phyloP scores from a whole-genome alignment of 805 yeast species.

The Saccharomycopsis sp. region DNA sequence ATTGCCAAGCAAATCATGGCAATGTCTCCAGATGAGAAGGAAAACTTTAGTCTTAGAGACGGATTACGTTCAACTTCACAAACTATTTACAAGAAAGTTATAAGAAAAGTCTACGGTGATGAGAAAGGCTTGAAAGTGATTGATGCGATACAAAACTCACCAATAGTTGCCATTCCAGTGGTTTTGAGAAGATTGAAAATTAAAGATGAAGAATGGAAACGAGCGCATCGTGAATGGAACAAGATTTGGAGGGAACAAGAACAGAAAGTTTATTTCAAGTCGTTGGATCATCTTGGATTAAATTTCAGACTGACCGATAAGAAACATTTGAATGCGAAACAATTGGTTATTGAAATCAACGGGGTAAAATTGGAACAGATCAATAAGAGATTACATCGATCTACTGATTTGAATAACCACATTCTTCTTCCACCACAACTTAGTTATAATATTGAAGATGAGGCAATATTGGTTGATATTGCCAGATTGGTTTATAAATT shows the following conservation, averaged over 20 bases:
- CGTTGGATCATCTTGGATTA: constrained; percentile 90
- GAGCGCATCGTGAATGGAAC: constrained; percentile 98
- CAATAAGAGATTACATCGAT: not conserved
- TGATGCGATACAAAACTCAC: constrained; percentile 91
- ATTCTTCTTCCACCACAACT: constrained; percentile 66
- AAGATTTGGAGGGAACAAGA: constrained; percentile 99
- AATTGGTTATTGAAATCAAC: constrained; percentile 81
- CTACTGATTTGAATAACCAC: constrained; percentile 56
- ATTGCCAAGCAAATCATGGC: constrained; percentile 89
- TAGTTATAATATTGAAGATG: constrained; percentile 56
- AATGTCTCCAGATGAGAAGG: constrained; percentile 88
- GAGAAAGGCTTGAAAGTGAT: constrained; percentile 95
- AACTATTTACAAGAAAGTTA: constrained; percentile 89
- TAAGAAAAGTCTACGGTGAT: constrained; percentile 86
- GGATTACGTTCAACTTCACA: constrained; percentile 88
- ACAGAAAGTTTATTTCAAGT: constrained; percentile 88
- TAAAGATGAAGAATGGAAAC: constrained; percentile 98
- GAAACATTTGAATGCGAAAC: constrained; percentile 81
- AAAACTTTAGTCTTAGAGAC: constrained; percentile 79
- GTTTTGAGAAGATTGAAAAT: constrained; percentile 89
- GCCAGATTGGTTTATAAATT: constrained; percentile 59
- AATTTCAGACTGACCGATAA: constrained; percentile 96
- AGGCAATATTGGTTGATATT: constrained; percentile 67
- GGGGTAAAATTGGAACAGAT: constrained; percentile 71
- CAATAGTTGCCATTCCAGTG: constrained; percentile 91